These are phyloP conservation scores for Leptodontidium sp. DNA, from an alignment of 2,329 filamentous ascomycete genomes.

Conservation along the genomic window DNA sequence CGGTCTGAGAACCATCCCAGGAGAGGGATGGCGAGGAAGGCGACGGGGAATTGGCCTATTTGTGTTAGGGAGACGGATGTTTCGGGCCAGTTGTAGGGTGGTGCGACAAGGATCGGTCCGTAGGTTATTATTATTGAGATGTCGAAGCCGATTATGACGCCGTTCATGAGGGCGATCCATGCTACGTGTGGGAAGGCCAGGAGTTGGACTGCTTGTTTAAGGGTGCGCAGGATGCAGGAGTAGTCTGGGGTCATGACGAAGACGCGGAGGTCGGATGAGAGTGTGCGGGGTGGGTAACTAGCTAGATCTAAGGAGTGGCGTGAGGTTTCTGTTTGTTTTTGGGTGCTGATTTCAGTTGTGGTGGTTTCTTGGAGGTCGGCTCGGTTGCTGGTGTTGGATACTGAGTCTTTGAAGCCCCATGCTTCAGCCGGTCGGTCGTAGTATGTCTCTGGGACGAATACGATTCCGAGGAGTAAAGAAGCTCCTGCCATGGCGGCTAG, in stretches of 20 bases:
- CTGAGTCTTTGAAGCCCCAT: not conserved
- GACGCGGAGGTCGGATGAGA: not conserved
- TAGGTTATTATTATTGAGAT: conserved; percentile 11
- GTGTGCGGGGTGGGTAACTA: not conserved
- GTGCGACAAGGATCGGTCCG: not conserved
- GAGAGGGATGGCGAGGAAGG: not conserved
- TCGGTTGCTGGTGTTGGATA: not conserved
- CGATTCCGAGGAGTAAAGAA: not conserved
- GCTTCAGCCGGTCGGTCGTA: conserved; percentile 5
- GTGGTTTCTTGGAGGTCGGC: not conserved
- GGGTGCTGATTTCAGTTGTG: not conserved
- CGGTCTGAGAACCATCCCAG: conserved; percentile 3
- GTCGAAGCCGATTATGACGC: not conserved
- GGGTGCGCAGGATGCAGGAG: not conserved
- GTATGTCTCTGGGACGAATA: conserved; percentile 5
- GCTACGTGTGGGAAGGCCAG: not conserved
- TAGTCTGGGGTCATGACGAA: conserved; percentile 1
- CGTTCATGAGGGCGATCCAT: not conserved
- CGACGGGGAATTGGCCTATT: conserved; percentile 5
- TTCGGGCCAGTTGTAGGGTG: conserved; percentile 4
- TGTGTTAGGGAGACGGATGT: conserved; percentile 3
- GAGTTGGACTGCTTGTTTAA: not conserved
- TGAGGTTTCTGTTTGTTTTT: not conserved
- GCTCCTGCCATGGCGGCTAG: conserved; percentile 2
- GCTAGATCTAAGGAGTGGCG: not conserved